Base-by-base conservation (phyloP, 257 asterid species). In the Eustoma russellianum region DNA sequence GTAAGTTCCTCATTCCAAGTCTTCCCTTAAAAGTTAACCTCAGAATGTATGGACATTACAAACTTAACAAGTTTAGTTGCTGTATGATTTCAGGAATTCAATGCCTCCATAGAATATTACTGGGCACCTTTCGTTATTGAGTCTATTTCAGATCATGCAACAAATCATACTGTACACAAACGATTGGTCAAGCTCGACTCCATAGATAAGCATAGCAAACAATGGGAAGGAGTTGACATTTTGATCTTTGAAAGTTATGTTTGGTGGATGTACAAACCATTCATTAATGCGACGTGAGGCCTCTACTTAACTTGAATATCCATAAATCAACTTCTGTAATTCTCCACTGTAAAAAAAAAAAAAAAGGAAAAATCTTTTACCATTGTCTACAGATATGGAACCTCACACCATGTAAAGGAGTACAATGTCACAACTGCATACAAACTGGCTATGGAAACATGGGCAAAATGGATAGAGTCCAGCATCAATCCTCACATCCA, bases 81-180 rank as follows among this genome's bases (percentile, higher is more conserved):
- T 44, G 11, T 40, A 53, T 35, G 34, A 62, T 56, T 53, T 10
- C 74, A 91, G 96, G 95, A 73, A 33, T 84, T 66, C 75, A 91
- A 91, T 66, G 86, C 92, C 34, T 41, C 94, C 1, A 79, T 91
- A 0, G 98, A 91, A 77, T 91, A 80, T 74, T 91, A 87, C 14
- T 87, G 98, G 98, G 98, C 98, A 24, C 95, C 98, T 4, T 91
- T 91, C 70, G 59, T 87, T 8, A 72, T 85, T 0, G 98, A 91
- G 48, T 91, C 98, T 1, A 79, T 82, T 60, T 84, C 97, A 52
- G 98, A 91, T 64, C 87, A 84, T 15, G 95, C 92, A 13, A 79
- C 81, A 3, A 82, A 82, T 46, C 95, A 82, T 61, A 80, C 88
- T 0, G 90, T 81, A n/a, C 59, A 34, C 12, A 84, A 87, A 44